Percentiles rank a stretch among this genome's conserved stretches.
Evolutionary conservation across 768 basidiomycete species (phyloP).

Genomic region (Suillus ampliporus): DNA sequence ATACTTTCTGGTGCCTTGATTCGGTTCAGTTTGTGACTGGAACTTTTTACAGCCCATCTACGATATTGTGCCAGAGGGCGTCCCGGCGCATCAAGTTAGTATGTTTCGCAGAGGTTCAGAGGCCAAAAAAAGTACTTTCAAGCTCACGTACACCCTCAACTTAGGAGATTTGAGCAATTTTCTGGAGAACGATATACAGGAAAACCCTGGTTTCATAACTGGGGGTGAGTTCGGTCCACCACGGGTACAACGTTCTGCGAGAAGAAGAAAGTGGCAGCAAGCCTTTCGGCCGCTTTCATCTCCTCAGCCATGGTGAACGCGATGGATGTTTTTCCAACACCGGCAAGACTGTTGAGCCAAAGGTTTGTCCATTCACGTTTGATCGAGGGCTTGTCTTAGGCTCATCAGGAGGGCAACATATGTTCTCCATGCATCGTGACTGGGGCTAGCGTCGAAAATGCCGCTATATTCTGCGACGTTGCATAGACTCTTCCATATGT

Average conservation of each 20-base stretch:
- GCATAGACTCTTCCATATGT: not conserved
- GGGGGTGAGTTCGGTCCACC: slow-evolving; percentile 65
- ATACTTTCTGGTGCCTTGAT: not conserved
- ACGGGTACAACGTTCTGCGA: slow-evolving; percentile 14
- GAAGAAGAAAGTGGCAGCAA: not conserved
- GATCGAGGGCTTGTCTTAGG: not conserved
- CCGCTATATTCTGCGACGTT: not conserved
- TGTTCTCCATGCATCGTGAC: not conserved
- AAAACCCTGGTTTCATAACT: slow-evolving; percentile 65
- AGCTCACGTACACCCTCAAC: no score
- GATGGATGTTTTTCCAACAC: not conserved
- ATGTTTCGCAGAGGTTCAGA: no score
- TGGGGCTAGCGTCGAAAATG: not conserved
- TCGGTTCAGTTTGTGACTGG: not conserved
- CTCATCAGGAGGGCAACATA: not conserved
- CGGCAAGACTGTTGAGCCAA: not conserved
- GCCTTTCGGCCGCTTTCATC: not conserved
- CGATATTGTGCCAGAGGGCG: not conserved
- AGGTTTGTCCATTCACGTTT: not conserved
- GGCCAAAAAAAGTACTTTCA: no score
- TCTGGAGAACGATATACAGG: slow-evolving; percentile 74
- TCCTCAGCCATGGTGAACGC: not conserved
- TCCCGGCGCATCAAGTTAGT: no score
- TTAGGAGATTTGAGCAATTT: no score
- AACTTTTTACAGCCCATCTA: not conserved